These are phyloP conservation scores for Mimosa bimucronata DNA, from an alignment of 306 rosid species.

Conservation along the genomic window DNA sequence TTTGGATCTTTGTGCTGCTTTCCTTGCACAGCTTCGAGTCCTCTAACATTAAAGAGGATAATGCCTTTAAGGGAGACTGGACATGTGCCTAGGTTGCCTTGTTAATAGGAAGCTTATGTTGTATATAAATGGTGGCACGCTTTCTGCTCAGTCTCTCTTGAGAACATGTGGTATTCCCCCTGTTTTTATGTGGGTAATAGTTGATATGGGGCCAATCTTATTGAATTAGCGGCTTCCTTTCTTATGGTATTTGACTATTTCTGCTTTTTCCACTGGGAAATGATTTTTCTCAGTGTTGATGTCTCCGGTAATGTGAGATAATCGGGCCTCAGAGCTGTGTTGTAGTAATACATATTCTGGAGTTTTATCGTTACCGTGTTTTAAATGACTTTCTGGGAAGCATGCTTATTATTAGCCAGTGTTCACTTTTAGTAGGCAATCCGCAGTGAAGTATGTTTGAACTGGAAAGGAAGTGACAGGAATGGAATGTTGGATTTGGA, in stretches of 20 bases:
- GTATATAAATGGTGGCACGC: constrained; percentile 43
- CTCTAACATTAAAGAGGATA: constrained; percentile 42
- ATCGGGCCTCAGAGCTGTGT: neutral
- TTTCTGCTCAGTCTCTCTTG: constrained; percentile 28
- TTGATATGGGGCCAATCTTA: constrained; percentile 45
- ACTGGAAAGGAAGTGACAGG: neutral
- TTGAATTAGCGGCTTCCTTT: constrained; percentile 31
- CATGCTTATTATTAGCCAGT: neutral
- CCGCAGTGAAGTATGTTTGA: neutral
- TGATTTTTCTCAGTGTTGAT: constrained; percentile 34
- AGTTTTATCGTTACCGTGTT: constrained; percentile 32
- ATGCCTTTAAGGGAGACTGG: constrained; percentile 33
- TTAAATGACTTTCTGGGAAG: constrained; percentile 26
- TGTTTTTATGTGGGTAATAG: constrained; percentile 55
- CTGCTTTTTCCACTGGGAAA: constrained; percentile 25
- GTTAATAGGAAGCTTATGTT: constrained; percentile 50
- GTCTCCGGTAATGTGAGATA: constrained; percentile 31
- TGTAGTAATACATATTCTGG: constrained; percentile 20
- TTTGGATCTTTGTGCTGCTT: constrained; percentile 94
- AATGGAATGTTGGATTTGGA: neutral
- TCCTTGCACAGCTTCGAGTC: constrained; percentile 85
- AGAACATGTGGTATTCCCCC: constrained; percentile 36
- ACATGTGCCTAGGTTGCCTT: constrained; percentile 37
- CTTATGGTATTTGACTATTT: constrained; percentile 33
- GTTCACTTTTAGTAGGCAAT: neutral